Evolutionary conservation across 805 yeast genomes (phyloP).

Genomic region (Candida insectalens): DNA sequence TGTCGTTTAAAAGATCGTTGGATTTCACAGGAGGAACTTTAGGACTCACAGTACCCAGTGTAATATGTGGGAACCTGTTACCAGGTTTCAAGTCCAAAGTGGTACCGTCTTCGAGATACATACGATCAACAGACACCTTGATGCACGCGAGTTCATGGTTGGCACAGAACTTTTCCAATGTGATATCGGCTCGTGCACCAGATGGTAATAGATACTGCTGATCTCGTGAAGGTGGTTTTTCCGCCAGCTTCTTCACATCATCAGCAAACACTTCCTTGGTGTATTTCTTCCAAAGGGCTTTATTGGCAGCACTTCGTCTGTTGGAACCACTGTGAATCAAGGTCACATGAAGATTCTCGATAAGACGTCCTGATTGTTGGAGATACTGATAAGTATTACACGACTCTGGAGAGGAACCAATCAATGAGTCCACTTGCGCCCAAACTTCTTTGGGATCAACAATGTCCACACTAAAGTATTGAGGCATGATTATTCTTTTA

Average conservation of each 20-base stretch:
- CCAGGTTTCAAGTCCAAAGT: slow-evolving; percentile 16
- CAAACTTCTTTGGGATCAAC: slow-evolving; percentile 8
- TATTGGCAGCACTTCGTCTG: slow-evolving; percentile 7
- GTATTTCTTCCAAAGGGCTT: slow-evolving; percentile 13
- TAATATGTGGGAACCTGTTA: slow-evolving; percentile 54
- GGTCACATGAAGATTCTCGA: slow-evolving; percentile 57
- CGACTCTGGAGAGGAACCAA: slow-evolving; percentile 7
- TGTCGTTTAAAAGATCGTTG: slow-evolving; percentile 25
- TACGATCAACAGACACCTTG: slow-evolving; percentile 28
- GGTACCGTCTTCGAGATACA: slow-evolving; percentile 4
- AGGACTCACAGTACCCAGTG: slow-evolving; percentile 50
- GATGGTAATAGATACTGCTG: slow-evolving; percentile 10
- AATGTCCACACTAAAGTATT: slow-evolving; percentile 37
- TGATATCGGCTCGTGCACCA: slow-evolving; percentile 27
- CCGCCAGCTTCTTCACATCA: slow-evolving; percentile 5
- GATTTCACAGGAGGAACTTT: slow-evolving; percentile 44
- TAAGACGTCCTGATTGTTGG: slow-evolving; percentile 29
- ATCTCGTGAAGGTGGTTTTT: slow-evolving; percentile 2
- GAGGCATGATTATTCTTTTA: slow-evolving; percentile 18
- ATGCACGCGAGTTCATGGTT: slow-evolving; percentile 45
- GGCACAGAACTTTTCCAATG: slow-evolving; percentile 37
- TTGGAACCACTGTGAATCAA: slow-evolving; percentile 35
- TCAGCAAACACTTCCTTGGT: slow-evolving; percentile 5
- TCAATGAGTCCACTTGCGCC: background rate
- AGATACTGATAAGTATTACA: background rate